Conservation (phyloP, 768 basidiomycete species). For the Astraeus odoratus region DNA sequence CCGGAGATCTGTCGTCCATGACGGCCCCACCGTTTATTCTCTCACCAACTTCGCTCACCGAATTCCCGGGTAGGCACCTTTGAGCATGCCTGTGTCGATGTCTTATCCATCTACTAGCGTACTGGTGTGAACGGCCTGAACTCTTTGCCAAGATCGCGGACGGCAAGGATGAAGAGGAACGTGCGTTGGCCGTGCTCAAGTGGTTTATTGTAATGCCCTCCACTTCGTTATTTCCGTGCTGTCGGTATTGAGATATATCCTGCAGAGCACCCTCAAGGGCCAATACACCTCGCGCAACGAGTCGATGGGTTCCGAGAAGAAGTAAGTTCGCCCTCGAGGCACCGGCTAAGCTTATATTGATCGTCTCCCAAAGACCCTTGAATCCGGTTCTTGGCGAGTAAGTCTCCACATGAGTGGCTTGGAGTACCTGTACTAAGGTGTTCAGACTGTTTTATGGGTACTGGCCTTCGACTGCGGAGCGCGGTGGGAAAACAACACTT, state of each 20-base stretch:
- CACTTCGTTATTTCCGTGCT: neutral
- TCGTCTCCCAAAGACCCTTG: slow-evolving; percentile 57
- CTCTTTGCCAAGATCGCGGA: slow-evolving; percentile 84
- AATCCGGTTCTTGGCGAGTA: slow-evolving; percentile 94
- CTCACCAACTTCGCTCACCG: slow-evolving; percentile 84
- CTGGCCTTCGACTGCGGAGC: slow-evolving; percentile 67
- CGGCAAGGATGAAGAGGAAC: slow-evolving; percentile 63
- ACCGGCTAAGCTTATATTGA: slow-evolving; percentile 2
- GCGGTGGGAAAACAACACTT: slow-evolving; percentile 74
- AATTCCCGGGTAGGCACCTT: slow-evolving; percentile 68
- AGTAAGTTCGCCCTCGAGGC: slow-evolving; percentile 41
- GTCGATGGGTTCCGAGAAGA: slow-evolving; percentile 96
- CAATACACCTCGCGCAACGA: slow-evolving; percentile 95
- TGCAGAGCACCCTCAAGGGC: slow-evolving; percentile 83
- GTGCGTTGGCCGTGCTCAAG: slow-evolving; percentile 73
- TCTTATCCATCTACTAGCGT: slow-evolving; percentile 44
- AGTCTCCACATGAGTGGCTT: slow-evolving; percentile 24
- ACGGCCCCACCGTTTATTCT: slow-evolving; percentile 90
- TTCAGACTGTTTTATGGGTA: slow-evolving; percentile 76
- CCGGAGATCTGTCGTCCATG: slow-evolving; percentile 79
- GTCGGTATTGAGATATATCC: slow-evolving; percentile 3
- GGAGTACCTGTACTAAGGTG: slow-evolving; percentile 2
- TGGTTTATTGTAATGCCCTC: slow-evolving; percentile 80
- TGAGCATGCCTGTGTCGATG: neutral
- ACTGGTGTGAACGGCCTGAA: slow-evolving; percentile 95